Conservation (phyloP, 1,139 yeast genomes). For the Protomyces gravidus region DNA sequence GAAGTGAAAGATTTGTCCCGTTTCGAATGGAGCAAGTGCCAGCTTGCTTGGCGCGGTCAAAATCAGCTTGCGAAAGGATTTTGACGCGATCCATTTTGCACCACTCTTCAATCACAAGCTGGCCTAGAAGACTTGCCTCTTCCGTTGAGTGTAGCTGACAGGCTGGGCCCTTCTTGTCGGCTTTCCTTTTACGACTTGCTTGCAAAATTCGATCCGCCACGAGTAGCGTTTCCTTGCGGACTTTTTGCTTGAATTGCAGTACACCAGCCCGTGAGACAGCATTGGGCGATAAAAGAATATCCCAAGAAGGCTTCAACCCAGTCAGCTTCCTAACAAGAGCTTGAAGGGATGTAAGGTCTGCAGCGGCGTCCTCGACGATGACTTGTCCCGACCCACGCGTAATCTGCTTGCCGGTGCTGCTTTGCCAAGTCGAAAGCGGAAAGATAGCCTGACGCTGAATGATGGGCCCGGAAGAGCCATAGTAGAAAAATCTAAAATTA, state of each 20-base stretch:
- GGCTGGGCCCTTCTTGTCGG: not conserved
- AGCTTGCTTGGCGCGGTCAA: not conserved
- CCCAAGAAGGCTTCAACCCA: not conserved
- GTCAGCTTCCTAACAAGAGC: not conserved
- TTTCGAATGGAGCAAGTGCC: too few species aligned
- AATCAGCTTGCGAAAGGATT: not conserved
- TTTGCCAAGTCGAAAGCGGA: too few species aligned
- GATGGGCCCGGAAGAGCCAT: too few species aligned
- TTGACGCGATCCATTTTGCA: not conserved
- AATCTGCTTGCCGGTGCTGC: too few species aligned
- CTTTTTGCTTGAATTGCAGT: not conserved
- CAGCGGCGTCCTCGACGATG: not conserved
- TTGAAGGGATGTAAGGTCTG: not conserved
- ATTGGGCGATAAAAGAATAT: not conserved
- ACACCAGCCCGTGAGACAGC: not conserved
- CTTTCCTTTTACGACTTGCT: too few species aligned
- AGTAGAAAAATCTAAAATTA: too few species aligned
- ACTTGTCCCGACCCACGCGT: too few species aligned
- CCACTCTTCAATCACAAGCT: not conserved
- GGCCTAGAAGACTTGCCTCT: not conserved
- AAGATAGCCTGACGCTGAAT: too few species aligned
- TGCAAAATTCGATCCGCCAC: not conserved
- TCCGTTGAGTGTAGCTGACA: not conserved
- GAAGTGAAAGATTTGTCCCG: too few species aligned
- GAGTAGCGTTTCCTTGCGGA: not conserved